Evolutionary conservation across 495 filamentous ascomycete species (phyloP).

Genomic region (Talaromyces wortmannii): DNA sequence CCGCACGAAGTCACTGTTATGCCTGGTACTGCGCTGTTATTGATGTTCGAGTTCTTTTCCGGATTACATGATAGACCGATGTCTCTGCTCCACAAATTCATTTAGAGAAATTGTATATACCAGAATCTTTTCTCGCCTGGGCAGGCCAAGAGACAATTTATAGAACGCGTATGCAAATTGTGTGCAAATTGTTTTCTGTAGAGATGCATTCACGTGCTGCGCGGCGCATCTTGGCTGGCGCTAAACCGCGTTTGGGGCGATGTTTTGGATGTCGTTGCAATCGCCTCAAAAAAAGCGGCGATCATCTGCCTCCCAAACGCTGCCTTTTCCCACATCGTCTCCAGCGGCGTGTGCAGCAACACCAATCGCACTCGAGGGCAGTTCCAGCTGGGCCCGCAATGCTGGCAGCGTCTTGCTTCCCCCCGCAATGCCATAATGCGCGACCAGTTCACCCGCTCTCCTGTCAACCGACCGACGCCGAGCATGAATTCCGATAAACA

Average conservation of each 20-base stretch:
- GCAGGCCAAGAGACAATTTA: too few species aligned
- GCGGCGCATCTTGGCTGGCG: background rate
- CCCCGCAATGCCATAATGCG: conserved; percentile 36
- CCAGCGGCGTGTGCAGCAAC: background rate
- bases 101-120: background rate
- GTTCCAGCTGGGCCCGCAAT: conserved; percentile 12
- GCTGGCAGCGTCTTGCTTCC: conserved; percentile 22
- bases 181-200: background rate
- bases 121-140: background rate
- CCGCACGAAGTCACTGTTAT: background rate
- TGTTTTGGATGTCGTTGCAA: background rate
- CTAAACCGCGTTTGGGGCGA: background rate
- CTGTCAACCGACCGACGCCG: conserved; percentile 10
- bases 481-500: conserved; percentile 50
- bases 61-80: background rate
- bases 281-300: background rate
- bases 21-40: background rate
- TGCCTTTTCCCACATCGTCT: background rate
- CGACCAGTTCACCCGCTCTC: conserved; percentile 18
- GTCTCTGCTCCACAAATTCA: background rate
- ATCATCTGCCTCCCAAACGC: background rate
- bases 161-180: background rate
- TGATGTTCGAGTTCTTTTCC: background rate
- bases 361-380: too few species aligned
- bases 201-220: background rate